A percentile compares a stretch with the other conserved stretches of the same genome.
Conservation (phyloP, 768 basidiomycete genomes). For the Pleurotus tuoliensis region DNA sequence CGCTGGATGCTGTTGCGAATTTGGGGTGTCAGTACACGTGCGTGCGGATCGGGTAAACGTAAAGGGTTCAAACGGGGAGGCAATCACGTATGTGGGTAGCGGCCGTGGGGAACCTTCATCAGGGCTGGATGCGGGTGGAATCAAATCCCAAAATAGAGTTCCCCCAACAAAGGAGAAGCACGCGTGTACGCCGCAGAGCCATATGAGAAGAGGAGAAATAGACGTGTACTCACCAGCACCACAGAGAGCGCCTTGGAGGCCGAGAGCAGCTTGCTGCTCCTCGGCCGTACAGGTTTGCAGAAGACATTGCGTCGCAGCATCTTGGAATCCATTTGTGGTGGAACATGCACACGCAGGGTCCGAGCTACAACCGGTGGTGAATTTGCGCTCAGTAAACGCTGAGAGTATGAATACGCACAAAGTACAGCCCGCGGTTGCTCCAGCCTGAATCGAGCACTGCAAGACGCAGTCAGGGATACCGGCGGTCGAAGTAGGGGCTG, state of each 20-base stretch:
- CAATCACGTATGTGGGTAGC: not conserved
- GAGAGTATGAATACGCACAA: not conserved
- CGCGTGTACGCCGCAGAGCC: not conserved
- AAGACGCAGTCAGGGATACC: not conserved
- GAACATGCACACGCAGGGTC: conserved; percentile 1
- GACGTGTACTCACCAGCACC: not conserved
- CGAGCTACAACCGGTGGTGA: not conserved
- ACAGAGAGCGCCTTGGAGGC: not conserved
- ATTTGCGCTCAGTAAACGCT: not conserved
- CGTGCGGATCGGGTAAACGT: not conserved
- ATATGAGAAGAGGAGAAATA: not conserved
- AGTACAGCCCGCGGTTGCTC: not conserved
- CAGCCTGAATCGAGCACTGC: not conserved
- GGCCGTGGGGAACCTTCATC: not conserved
- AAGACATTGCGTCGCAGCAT: not conserved
- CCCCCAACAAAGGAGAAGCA: not conserved
- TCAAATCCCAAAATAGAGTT: not conserved
- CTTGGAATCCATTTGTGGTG: not conserved
- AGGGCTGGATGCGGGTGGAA: not conserved
- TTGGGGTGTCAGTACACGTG: not conserved
- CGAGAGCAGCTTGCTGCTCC: conserved; percentile 1
- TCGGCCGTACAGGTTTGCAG: not conserved
- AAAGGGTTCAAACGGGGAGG: not conserved
- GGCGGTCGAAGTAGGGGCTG: not conserved
- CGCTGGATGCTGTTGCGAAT: not conserved